Conservation (phyloP, 2,329 filamentous ascomycete genomes). For the Colletotrichum sojae region DNA sequence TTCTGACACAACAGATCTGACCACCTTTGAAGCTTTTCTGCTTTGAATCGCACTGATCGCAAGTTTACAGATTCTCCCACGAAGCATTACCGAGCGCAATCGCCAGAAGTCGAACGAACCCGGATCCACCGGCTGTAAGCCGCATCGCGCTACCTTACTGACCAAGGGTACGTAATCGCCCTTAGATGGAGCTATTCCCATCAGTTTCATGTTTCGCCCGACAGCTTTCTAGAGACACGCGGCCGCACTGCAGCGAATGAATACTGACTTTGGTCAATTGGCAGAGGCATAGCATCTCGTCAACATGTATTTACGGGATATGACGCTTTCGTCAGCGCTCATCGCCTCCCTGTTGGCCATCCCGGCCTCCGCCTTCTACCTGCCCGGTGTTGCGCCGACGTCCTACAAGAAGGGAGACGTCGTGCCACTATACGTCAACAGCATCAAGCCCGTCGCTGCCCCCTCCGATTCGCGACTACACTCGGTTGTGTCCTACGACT, state of each 20-base stretch:
- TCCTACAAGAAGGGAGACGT: conserved; percentile 86
- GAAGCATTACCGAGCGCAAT: background rate
- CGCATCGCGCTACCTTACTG: conserved; percentile 22
- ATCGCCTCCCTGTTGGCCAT: conserved; percentile 64
- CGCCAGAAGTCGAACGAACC: conserved; percentile 10
- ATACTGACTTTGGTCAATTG: background rate
- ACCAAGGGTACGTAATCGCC: conserved; percentile 38
- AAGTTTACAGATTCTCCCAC: background rate
- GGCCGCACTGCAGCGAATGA: background rate
- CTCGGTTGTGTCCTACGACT: conserved; percentile 96
- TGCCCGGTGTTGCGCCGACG: conserved; percentile 94
- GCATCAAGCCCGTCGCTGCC: conserved; percentile 87
- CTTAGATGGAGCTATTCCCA: conserved; percentile 30
- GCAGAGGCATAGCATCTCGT: conserved; percentile 7
- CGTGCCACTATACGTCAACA: conserved; percentile 93
- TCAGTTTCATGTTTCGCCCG: conserved; percentile 29
- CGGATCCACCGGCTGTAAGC: conserved; percentile 37
- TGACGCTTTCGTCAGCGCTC: conserved; percentile 64
- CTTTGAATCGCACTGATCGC: conserved; percentile 5
- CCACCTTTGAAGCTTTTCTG: conserved; percentile 12
- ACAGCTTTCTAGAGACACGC: conserved; percentile 2
- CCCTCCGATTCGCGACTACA: conserved; percentile 84
- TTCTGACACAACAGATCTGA: conserved; percentile 34
- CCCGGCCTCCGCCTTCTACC: conserved; percentile 85
- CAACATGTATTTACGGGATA: conserved; percentile 61